Evolutionary conservation across 2,329 filamentous ascomycete genomes (phyloP), one percentile per base, ranked within the genome.

Genomic region (Ilyonectria mors-panacis): DNA sequence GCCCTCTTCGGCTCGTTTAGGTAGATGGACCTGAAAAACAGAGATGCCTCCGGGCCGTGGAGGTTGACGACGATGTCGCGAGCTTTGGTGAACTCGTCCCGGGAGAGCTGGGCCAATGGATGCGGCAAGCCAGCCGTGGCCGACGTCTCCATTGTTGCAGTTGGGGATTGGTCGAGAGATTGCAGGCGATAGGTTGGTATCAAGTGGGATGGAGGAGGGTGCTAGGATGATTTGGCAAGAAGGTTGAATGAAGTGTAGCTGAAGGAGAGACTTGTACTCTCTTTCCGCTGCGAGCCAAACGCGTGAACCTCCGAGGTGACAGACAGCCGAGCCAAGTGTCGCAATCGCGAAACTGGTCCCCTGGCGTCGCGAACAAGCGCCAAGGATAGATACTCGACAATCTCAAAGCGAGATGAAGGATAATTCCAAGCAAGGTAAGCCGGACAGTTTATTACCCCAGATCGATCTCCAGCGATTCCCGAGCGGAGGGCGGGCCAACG

Each of bases 1-100:
- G 81, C 81, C 79, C 91, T 92, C 30, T 84, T 81, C 1, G 90
- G 90, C 70, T 93, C 90, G 47, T 90, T 82, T 7, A 92, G 81
- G 54, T 87, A 91, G 42, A 93, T 87, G 57, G 86, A 84, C 74
- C 93, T 92, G 83, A 82, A 83, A 67, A 76, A 80, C 26, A 83
- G 67, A 13, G 73, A 58, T 3, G 66, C 65, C 5, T 69, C 66
- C 17, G 72, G 2, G 17, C 65, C 69, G 19, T 79, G 70, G 9
- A 70, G 64, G 39, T 81, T 79, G 42, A 87, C 72, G 37, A 87
- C 76, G 68, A 77, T 66, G 59, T 87, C 84, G 17, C 86, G 81
- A 48, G 86, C 86, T 17, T 71, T 73, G 61, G 78, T 76, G 45
- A 86, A 86, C 78, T 90, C 88, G n/a, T 83, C 81, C 28, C 81